A percentile compares a stretch with the other conserved stretches of the same genome.
These are phyloP conservation scores for Rhodomyrtus psidioides DNA, from an alignment of 441 rosid genomes.

Conservation along the genomic window DNA sequence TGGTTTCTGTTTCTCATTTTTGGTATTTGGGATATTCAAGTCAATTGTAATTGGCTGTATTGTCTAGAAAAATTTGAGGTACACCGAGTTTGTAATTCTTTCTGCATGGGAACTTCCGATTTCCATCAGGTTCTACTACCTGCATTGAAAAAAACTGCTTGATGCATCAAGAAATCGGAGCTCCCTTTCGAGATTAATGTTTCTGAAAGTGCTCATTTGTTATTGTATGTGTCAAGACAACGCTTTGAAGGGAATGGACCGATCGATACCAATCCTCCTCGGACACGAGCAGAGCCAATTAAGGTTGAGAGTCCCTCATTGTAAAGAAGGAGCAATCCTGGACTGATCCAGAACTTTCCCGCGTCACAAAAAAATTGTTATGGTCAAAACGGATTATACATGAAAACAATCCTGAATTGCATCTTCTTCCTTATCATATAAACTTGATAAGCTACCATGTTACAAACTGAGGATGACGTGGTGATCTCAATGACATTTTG, in stretches of 20 bases:
- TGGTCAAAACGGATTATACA: not conserved
- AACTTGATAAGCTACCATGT: not conserved
- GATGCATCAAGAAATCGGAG: not conserved
- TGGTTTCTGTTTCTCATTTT: not conserved
- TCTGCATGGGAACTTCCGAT: not conserved
- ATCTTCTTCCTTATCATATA: not conserved
- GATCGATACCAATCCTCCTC: not conserved
- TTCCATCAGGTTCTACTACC: not conserved
- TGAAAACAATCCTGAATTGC: not conserved
- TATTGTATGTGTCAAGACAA: not conserved
- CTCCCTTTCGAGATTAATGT: not conserved
- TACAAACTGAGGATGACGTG: not conserved
- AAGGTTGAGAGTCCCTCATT: not conserved
- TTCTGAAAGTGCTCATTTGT: not conserved
- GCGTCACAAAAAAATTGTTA: too few relatives aligned
- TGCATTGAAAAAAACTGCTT: not conserved
- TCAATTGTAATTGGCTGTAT: slow-evolving; percentile 43
- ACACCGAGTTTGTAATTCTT: not conserved
- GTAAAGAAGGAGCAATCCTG: not conserved
- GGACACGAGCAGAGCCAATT: not conserved
- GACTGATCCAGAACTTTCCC: not conserved
- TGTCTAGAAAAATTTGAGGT: not conserved
- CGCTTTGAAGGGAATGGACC: not conserved
- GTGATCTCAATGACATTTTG: not conserved
- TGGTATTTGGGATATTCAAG: slow-evolving; percentile 6